phyloP scores from a whole-genome alignment of 805 yeast genomes.

The Martiniozyma abietophila region DNA sequence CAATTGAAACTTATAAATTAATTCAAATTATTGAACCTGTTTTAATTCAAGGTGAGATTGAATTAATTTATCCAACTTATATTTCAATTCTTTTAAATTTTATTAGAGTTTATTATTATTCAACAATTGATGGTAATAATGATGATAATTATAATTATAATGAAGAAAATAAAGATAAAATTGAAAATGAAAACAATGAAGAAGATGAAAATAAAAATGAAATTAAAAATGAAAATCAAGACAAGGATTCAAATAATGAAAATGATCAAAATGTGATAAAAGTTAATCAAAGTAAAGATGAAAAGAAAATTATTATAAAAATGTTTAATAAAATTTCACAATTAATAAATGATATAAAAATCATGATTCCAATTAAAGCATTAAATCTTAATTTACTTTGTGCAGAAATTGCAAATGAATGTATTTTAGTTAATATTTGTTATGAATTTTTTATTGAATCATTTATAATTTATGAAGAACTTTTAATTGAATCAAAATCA shows the following conservation, averaged over 20 bases:
- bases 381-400: conserved; percentile 50
- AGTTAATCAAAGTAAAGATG: conserved; percentile 18
- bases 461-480: conserved; percentile 72
- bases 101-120: conserved; percentile 45
- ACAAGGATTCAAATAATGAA: conserved; percentile 2
- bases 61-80: conserved; percentile 64
- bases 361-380: conserved; percentile 23
- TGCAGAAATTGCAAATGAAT: conserved; percentile 75
- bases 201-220: not conserved
- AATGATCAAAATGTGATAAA: no score
- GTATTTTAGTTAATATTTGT: conserved; percentile 58
- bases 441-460: conserved; percentile 88
- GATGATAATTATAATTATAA: not conserved
- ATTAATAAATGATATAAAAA: conserved; percentile 56
- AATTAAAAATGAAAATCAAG: conserved; percentile 6
- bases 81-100: conserved; percentile 52
- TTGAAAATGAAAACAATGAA: not conserved
- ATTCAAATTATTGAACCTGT: conserved; percentile 37
- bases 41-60: conserved; percentile 40
- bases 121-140: not conserved
- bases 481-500: conserved; percentile 36
- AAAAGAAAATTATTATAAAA: conserved; percentile 15
- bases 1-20: conserved; percentile 36
- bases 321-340: conserved; percentile 70
- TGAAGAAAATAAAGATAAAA: not conserved